Base-by-base conservation (phyloP, 2,329 filamentous ascomycete genomes). In the Ophiosphaerella herpotricha region DNA sequence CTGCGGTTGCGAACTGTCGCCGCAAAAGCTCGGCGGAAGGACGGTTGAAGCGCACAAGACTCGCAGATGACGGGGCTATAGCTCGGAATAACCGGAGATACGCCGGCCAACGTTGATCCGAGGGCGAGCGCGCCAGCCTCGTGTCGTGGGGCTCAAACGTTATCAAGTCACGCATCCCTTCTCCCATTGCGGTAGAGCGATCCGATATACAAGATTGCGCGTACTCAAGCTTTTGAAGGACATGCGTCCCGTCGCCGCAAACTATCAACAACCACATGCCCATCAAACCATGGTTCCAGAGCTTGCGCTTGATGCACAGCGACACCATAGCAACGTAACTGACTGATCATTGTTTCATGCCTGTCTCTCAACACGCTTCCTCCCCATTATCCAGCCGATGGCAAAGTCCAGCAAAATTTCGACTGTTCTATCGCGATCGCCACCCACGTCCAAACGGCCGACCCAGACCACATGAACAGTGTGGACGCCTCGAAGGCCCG, bases 1-100 rank as follows among this genome's bases (percentile, higher is more conserved):
- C 50, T 61, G 63, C 66, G 65, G 65, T 29, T 61, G 65, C 67
- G 67, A 70, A 50, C 32, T 64, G 56, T 67, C 55, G 53, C 63
- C 63, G 62, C 54, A 29, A 54, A 59, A 58, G 39, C 44, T 64
- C 61, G 61, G 57, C 34, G 18, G 13, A 42, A 34, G 21, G 8
- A 18, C 45, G 61, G 63, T 14, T 39, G 41, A 57, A 46, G 33
- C 51, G 61, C 59, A 52, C 51, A 21, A 54, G 43, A 31, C 36
- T 39, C 53, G 57, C 58, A 51, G 47, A 56, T 50, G 50, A 23
- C 32, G 14, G 21, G 60, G 50, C 40, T 29, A 38, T 42, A 35
- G 39, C 36, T 61, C 60, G 60, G 58, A 11, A 21, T 39, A 39
- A 8, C 7, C 31, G 53, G 59, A 61, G 54, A 61, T 61, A 48